Evolutionary conservation across 2,329 filamentous ascomycete species (phyloP), one percentile per base, ranked within the genome.

Genomic region (Talaromyces verruculosus): DNA sequence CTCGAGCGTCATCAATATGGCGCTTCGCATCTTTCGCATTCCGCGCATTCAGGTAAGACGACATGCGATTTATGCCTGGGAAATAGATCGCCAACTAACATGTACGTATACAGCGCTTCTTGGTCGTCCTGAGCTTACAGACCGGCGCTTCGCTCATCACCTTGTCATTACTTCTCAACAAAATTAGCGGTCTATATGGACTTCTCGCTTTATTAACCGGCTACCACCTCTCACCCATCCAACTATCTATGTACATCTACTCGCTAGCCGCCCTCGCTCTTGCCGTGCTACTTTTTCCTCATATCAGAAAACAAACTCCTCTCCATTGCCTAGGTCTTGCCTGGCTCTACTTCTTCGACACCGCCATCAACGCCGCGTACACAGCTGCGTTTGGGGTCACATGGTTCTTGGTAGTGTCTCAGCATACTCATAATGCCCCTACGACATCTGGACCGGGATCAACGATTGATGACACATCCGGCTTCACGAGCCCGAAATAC

Each of bases 161-260:
- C 4, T 84, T 95, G 68, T 88, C 91, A 11, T 87, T 96, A 69
- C 84, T 96, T 64, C 89, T 97, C 81, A 97, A 97, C 84, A 97
- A 97, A 79, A 87, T 93, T 71, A 94, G 92, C 60, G 93, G 93
- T 66, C 84, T 97, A 71, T 97, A 96, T 79, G 93, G 93, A 70
- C 84, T 97, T 51, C 89, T 97, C 71, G 93, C 93, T 67, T 86
- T 97, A 71, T 83, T 97, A 69, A 96, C 93, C 28, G 94, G 94
- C 75, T 93, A 91, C 78, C 84, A 89, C 71, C 87, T 97, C 68
- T 93, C 92, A 63, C 84, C 88, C 35, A 85, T 95, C 28, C 94
- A 97, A 79, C 85, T 97, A 65, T 91, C 90, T 66, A 95, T 96
- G 84, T 97, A 97, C 83, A 84, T 96, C 59, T 96, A 96, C 84